phyloP scores from a whole-genome alignment of 768 basidiomycete genomes.

The Tylopilus sp. region DNA sequence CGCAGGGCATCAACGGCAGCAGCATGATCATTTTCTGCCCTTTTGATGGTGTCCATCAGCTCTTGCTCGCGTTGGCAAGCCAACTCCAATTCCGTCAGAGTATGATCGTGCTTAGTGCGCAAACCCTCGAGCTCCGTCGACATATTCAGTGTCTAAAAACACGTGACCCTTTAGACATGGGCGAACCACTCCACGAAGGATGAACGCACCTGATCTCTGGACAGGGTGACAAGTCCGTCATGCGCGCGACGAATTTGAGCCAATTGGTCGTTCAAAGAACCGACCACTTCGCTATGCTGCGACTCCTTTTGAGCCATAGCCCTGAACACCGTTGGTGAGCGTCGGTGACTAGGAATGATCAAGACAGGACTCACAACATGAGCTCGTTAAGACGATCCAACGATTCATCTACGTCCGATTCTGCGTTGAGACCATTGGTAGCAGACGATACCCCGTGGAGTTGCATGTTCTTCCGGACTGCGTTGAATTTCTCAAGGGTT shows the following conservation, averaged over 20 bases:
- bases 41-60: conserved; percentile 47
- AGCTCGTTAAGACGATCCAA: conserved; percentile 83
- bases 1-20: conserved; percentile 46
- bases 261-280: conserved; percentile 66
- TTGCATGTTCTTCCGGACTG: conserved; percentile 66
- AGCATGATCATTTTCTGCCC: conserved; percentile 48
- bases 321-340: conserved; percentile 38
- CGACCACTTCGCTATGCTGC: conserved; percentile 77
- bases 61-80: conserved; percentile 55
- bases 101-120: conserved; percentile 55
- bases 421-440: conserved; percentile 28
- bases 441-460: conserved; percentile 38
- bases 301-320: conserved; percentile 99
- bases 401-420: conserved; percentile 58
- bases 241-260: conserved; percentile 69
- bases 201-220: conserved; percentile 72
- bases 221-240: conserved; percentile 76
- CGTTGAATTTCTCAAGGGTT: conserved; percentile 71
- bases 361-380: conserved; percentile 65
- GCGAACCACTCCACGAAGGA: background rate
- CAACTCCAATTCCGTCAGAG: conserved; percentile 50
- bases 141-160: conserved; percentile 80
- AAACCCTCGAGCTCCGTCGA: conserved; percentile 80
- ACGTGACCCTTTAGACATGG: background rate
- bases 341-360: conserved; percentile 2